Base-by-base conservation (phyloP, 495 filamentous ascomycete genomes). In the Daldinia vernicosa region DNA sequence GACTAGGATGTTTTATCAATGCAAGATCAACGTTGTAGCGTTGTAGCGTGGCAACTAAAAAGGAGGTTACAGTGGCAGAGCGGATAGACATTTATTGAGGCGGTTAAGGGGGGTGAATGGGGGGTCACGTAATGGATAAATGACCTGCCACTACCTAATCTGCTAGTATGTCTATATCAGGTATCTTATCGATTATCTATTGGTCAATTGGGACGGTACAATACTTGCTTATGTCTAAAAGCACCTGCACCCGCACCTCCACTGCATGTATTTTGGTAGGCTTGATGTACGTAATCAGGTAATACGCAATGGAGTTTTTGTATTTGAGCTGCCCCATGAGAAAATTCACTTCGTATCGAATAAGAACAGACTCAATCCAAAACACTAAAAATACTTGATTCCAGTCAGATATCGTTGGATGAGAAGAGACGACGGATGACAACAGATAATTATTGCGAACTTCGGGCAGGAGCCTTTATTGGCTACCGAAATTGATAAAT, bases 1-100 rank as follows among this genome's bases (percentile, higher is more conserved):
- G 69, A 65, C 70, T 51, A 63, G 61, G 70, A 65, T 65, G 40
- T 63, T 59, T 67, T 68, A 68, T 73, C 61, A 73, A 73, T 73
- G 70, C 70, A 53, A 73, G 64, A 72, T 62, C 55, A 26, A 56
- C 51, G 63, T 59, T 11, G 55, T 35, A 43, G 4, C 32, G 33
- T 35, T 14, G 33, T 40, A 30, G 35, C 17, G 57, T 71, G 33
- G 62, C 68, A 66, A 58, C 30, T 58, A 37, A 71, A 70, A 37
- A 63, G 40, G 52, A 62, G 39, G 47, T 45, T 26, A 40, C 30
- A 58, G 9, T 35, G 19, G 37, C 17, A 58, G 55, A 58, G 33
- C 33, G 12, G 35, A 22, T 28, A 17, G 12, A n/a, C 11, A 27
- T 40, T 26, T 11, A 27, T 40, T 26, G 59, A 30, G 15, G 43